Base-by-base conservation (phyloP, 495 filamentous ascomycete genomes). In the Hypoxylon intermedium region DNA sequence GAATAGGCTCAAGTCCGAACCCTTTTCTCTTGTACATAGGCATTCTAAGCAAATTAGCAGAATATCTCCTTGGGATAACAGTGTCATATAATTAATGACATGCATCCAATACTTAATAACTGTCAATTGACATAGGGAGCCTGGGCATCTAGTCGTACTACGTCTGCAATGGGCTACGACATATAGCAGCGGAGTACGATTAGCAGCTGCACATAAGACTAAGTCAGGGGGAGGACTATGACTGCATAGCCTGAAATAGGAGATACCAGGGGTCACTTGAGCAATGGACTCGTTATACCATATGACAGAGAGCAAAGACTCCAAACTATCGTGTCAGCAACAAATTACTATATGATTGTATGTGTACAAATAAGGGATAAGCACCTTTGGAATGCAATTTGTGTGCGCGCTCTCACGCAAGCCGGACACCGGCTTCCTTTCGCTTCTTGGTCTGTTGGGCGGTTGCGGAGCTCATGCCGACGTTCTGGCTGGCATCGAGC, bases 351-450 rank as follows among this genome's bases (percentile, higher is more conserved):
- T 11, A 38, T 64, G 33, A 42, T 59, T 26, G 43, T 51, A 61
- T 57, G 48, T 52, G 36, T 62, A 69, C 51, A 69, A 59, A 34
- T 30, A 57, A 64, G 59, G 62, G 66, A 64, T 36, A 62, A 68
- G 68, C 65, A 71, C 68, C 68, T 71, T 71, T 69, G 45, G 4
- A 58, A 58, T 26, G 42, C 49, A 38, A 16, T 49, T 41, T 53
- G 48, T 30, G 34, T 36, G 28, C 18, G 26, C 23, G 9, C 24
- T 5, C 49, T 79, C 70, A 92, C 33, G 85, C 88, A 74, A 98
- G 79, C 54, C 94, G 77, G 28, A 98, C 93, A 47, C 94, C 94
- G 15, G 94, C 93, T 74, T 93, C 89, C 70, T 87, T 83, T 42
- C 89, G 85, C 83, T 92, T 96, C 77, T 89, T 91, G 7, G 88